Conservation (phyloP, 2,329 filamentous ascomycete genomes). For the Aspergillus sp. region DNA sequence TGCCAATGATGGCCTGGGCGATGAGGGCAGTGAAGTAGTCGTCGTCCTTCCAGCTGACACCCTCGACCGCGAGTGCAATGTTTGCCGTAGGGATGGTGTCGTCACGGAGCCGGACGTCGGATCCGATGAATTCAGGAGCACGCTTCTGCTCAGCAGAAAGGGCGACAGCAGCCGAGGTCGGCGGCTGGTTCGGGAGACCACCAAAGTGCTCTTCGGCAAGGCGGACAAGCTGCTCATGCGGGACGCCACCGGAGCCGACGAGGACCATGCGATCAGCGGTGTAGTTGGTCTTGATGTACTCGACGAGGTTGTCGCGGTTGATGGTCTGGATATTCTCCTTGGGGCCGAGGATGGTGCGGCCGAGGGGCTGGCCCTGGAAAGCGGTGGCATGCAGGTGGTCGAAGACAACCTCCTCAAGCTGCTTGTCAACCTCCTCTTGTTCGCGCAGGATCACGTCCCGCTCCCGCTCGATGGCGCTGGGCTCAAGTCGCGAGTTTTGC, state of each 20-base stretch:
- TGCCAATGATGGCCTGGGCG: constrained; percentile 95
- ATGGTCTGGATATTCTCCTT: constrained; percentile 98
- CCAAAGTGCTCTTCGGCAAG: constrained; percentile 95
- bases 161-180: constrained; percentile 62
- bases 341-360: constrained; percentile 93
- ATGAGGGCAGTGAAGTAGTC: constrained; percentile 99
- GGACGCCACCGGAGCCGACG: constrained; percentile 86
- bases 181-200: constrained; percentile 63
- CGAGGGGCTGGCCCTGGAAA: constrained; percentile 90
- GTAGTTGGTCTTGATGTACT: constrained; percentile 99
- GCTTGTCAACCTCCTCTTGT: constrained; percentile 99
- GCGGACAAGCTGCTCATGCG: constrained; percentile 87
- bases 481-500: constrained; percentile 97
- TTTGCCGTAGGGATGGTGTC: constrained; percentile 94
- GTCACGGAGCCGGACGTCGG: constrained; percentile 89
- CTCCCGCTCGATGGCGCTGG: constrained; percentile 87
- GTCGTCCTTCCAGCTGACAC: constrained; percentile 98
- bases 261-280: constrained; percentile 99
- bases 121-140: constrained; percentile 91
- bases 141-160: constrained; percentile 67
- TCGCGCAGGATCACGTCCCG: constrained; percentile 97
- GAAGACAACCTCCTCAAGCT: constrained; percentile 98
- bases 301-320: constrained; percentile 75
- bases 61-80: constrained; percentile 96
- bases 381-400: constrained; percentile 98